phyloP scores from a whole-genome alignment of 1,284 basidiomycete genomes.

The Cutaneotrichosporon arboriforme region DNA sequence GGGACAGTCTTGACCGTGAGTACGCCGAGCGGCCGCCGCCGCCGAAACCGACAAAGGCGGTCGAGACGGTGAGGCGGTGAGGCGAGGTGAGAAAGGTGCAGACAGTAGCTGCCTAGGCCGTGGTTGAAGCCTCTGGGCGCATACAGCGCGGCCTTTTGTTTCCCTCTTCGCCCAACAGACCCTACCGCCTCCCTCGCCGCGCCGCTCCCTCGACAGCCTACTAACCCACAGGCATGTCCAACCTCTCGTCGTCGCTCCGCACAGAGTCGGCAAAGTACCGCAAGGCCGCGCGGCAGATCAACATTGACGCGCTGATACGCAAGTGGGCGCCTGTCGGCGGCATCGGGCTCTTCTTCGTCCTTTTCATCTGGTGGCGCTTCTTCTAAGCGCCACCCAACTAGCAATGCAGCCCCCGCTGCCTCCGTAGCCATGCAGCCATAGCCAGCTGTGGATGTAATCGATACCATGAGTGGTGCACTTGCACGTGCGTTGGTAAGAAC shows the following conservation, averaged over 20 bases:
- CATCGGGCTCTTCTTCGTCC: constrained; percentile 69
- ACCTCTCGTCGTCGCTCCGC: constrained; percentile 91
- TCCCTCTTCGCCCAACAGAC: no score
- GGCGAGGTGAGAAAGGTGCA: no score
- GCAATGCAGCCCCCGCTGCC: no score
- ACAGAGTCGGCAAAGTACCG: constrained; percentile 97
- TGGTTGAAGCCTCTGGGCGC: no score
- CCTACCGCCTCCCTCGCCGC: neutral
- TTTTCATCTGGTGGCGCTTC: constrained; percentile 91
- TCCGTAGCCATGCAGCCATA: neutral
- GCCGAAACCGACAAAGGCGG: no score
- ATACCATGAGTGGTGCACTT: neutral
- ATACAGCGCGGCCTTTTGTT: no score
- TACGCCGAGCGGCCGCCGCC: no score
- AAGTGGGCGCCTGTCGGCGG: constrained; percentile 91
- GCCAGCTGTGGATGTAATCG: no score
- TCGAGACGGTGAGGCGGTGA: no score
- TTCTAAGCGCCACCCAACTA: constrained; percentile 32
- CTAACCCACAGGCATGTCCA: constrained; percentile 74
- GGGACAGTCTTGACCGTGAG: constrained; percentile 38
- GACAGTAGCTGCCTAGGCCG: no score
- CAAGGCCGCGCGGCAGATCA: constrained; percentile 91
- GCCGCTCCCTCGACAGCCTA: no score
- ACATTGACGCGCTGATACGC: constrained; percentile 84
- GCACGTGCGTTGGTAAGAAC: neutral